Evolutionary conservation across 139 green algal species (phyloP), one percentile per base, ranked within the genome.

Genomic region (Mesotaenium endlicherianum): DNA sequence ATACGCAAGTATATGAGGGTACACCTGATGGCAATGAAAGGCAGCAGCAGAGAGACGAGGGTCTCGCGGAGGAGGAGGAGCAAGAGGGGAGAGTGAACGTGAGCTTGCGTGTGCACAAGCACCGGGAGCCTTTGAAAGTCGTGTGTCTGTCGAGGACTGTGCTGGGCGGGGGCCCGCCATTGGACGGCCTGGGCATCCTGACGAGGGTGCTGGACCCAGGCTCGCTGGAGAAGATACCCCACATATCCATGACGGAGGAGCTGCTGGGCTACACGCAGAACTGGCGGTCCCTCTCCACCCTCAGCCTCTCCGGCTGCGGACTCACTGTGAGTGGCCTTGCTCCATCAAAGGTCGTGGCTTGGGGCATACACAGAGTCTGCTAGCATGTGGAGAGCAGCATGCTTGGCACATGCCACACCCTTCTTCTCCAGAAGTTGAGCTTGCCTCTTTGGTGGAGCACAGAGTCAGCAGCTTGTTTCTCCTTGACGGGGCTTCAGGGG

Each of bases 251-350:
- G 31, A 76, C 75, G 26, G 75, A 82, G 75, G 57, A 76, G 44
- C 57, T 82, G 26, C 58, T 82, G 38, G 75, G 75, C 36, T 84
- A 79, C 55, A 58, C 45, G 0, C 53, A 86, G 34, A 38, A 86
- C 43, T 84, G 81, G 45, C 81, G 43, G 14, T 85, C 72, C 4
- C 4, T 87, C 3, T 69, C 57, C 26, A 39, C 75, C n/a, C 58
- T 87, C 41, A 86, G 26, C 34, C 81, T 87, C 20, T 45, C 49
- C 14, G 50, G 34, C 34, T 86, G 80, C 39, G 34, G 53, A 38
- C 80, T 86, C 47, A 70, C 55, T 8, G 80, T 86, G 36, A 84
- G 77, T 71, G n/a, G 20, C 34, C 30, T n/a, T n/a, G n/a, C n/a
- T n/a, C n/a, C n/a, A n/a, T n/a, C n/a, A n/a, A n/a, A n/a, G n/a